Percentiles rank a stretch among this genome's conserved stretches.
phyloP scores from a whole-genome alignment of 805 yeast species.

The Danielia reshetovae region DNA sequence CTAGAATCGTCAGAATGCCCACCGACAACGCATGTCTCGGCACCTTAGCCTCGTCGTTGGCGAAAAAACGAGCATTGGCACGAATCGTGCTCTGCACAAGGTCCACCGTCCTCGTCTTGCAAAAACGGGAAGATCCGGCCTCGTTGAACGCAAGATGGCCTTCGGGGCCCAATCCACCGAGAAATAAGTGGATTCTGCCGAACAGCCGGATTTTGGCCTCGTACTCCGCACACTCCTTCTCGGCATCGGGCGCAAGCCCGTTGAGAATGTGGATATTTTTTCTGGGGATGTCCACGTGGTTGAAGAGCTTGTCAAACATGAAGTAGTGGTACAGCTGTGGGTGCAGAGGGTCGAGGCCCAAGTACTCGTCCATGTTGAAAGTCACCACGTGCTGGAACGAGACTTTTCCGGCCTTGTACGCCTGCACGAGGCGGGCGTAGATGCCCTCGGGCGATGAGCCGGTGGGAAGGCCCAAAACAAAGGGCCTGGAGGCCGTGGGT shows the following conservation, averaged over 20 bases:
- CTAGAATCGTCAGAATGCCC: slow-evolving; percentile 55
- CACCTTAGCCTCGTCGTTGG: slow-evolving; percentile 42
- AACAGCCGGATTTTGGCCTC: slow-evolving; percentile 44
- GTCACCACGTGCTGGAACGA: slow-evolving; percentile 52
- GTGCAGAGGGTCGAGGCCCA: slow-evolving; percentile 44
- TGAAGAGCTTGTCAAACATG: slow-evolving; percentile 53
- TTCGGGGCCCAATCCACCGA: slow-evolving; percentile 60
- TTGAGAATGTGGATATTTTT: slow-evolving; percentile 52
- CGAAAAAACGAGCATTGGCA: slow-evolving; percentile 54
- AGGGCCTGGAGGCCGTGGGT: slow-evolving; percentile 45
- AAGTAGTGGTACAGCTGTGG: slow-evolving; percentile 55
- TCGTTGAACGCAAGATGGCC: slow-evolving; percentile 63
- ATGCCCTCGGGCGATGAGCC: slow-evolving; percentile 60
- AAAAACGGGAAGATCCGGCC: slow-evolving; percentile 45
- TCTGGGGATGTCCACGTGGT: slow-evolving; percentile 50
- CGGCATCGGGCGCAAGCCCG: slow-evolving; percentile 46
- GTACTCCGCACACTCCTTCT: slow-evolving; percentile 44
- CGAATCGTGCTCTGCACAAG: slow-evolving; percentile 47
- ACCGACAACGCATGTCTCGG: slow-evolving; percentile 51
- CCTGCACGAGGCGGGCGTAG: slow-evolving; percentile 42
- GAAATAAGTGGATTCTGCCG: slow-evolving; percentile 50
- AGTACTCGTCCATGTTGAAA: slow-evolving; percentile 62
- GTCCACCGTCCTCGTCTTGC: slow-evolving; percentile 43
- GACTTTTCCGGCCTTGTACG: slow-evolving; percentile 39
- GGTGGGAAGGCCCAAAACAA: slow-evolving; percentile 56